Conservation (phyloP, 2,329 filamentous ascomycete species). For the Arthrobotrys megalospora region DNA sequence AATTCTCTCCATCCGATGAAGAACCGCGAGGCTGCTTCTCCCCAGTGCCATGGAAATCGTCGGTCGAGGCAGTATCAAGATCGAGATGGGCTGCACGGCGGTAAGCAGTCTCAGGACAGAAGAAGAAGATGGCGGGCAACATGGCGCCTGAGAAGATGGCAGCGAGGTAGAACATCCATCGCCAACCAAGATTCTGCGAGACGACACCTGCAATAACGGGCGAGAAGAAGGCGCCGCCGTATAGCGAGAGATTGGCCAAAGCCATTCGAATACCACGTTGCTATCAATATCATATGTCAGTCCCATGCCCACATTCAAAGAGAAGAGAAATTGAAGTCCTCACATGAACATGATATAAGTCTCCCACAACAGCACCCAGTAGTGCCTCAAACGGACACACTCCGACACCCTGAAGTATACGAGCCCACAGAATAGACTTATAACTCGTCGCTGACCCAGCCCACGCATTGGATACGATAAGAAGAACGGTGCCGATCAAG, state of each 20-base stretch:
- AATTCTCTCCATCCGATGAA: conserved; percentile 49
- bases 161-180: conserved; percentile 90
- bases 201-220: conserved; percentile 94
- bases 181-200: conserved; percentile 81
- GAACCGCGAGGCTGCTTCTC: conserved; percentile 51
- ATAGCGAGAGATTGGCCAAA: conserved; percentile 79
- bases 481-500: conserved; percentile 80
- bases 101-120: conserved; percentile 89
- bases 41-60: conserved; percentile 56
- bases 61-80: conserved; percentile 74
- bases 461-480: conserved; percentile 83
- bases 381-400: conserved; percentile 90
- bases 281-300: conserved; percentile 66
- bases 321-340: conserved; percentile 4
- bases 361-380: conserved; percentile 89
- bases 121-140: conserved; percentile 80
- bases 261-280: conserved; percentile 90
- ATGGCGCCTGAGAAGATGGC: conserved; percentile 83
- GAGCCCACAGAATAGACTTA: conserved; percentile 80
- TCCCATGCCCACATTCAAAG: background rate
- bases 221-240: conserved; percentile 81
- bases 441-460: conserved; percentile 79
- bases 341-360: conserved; percentile 88
- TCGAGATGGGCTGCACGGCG: conserved; percentile 78
- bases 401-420: conserved; percentile 88